Percentiles rank a stretch among this genome's conserved stretches.
Evolutionary conservation across 2,329 filamentous ascomycete species (phyloP).

Genomic region (Bipolaris gigantea): DNA sequence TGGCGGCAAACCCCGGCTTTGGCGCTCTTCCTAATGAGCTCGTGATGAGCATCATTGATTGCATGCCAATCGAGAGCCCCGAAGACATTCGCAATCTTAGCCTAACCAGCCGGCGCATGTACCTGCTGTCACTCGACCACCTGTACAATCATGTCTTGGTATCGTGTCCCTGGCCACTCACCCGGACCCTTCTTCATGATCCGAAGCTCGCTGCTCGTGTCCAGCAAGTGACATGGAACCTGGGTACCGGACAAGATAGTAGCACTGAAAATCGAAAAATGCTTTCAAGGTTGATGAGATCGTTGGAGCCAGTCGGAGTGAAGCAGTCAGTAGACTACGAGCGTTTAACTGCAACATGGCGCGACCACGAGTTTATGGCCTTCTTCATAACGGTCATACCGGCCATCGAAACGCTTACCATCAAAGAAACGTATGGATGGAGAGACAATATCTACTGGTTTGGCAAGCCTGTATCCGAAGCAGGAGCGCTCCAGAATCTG

Average conservation of each 20-base stretch:
- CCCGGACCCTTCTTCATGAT: background rate
- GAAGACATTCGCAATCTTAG: conserved; percentile 4
- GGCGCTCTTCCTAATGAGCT: conserved; percentile 7
- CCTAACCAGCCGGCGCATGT: conserved; percentile 8
- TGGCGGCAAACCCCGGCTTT: background rate
- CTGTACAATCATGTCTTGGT: conserved; percentile 2
- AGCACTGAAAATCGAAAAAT: background rate
- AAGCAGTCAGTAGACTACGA: background rate
- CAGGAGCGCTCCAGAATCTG: background rate
- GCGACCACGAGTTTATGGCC: conserved; percentile 1
- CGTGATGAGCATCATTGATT: conserved; percentile 7
- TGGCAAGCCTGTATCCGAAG: background rate
- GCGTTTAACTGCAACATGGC: background rate
- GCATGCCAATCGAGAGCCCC: conserved; percentile 2
- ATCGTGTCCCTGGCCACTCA: conserved; percentile 5
- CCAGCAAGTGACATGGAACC: conserved; percentile 4
- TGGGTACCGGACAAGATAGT: background rate
- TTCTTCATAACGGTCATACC: conserved; percentile 6
- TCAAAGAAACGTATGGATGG: conserved; percentile 4
- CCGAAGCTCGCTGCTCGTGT: conserved; percentile 3
- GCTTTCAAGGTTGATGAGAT: background rate
- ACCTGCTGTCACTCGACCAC: conserved; percentile 5
- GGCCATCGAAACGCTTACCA: conserved; percentile 1
- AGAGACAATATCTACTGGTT: conserved; percentile 4
- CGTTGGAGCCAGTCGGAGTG: background rate